A percentile compares a stretch with the other conserved stretches of the same genome.
Evolutionary conservation across 805 yeast species (phyloP).

Genomic region (Suhomyces sp.): DNA sequence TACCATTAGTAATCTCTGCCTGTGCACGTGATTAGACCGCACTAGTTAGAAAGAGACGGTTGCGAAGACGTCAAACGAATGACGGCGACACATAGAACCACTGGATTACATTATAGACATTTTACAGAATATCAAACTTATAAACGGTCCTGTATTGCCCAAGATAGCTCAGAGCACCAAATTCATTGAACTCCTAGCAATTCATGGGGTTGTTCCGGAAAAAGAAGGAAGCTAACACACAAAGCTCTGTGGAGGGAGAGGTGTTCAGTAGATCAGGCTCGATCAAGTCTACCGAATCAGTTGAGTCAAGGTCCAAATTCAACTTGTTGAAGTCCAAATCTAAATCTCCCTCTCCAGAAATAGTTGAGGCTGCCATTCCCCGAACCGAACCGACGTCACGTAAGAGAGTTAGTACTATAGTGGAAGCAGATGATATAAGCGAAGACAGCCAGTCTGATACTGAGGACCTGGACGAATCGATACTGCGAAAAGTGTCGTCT

Average conservation of each 20-base stretch:
- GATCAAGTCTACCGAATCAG: slow-evolving; percentile 2
- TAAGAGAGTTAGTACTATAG: slow-evolving; percentile 27
- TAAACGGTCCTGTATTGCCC: background rate
- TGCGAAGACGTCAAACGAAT: background rate
- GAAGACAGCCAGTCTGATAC: slow-evolving; percentile 12
- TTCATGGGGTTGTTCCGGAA: background rate
- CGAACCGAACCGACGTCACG: background rate
- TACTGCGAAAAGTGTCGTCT: background rate
- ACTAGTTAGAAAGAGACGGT: background rate
- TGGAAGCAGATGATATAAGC: slow-evolving; percentile 16
- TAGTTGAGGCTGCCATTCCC: background rate
- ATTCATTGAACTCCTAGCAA: no score
- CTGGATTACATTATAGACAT: background rate
- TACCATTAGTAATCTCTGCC: background rate
- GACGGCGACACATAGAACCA: background rate
- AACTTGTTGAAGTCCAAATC: slow-evolving; percentile 1
- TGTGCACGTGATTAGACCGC: background rate
- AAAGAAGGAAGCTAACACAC: background rate
- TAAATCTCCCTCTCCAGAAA: background rate
- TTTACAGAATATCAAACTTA: no score
- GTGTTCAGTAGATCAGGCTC: slow-evolving; percentile 1
- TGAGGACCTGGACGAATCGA: slow-evolving; percentile 12
- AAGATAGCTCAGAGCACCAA: no score
- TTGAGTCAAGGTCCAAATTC: slow-evolving; percentile 1
- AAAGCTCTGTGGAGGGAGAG: background rate